A percentile compares a stretch with the other conserved stretches of the same genome.
These are phyloP conservation scores for Myriangium duriaei DNA, from an alignment of 2,329 filamentous ascomycete genomes.

Conservation along the genomic window DNA sequence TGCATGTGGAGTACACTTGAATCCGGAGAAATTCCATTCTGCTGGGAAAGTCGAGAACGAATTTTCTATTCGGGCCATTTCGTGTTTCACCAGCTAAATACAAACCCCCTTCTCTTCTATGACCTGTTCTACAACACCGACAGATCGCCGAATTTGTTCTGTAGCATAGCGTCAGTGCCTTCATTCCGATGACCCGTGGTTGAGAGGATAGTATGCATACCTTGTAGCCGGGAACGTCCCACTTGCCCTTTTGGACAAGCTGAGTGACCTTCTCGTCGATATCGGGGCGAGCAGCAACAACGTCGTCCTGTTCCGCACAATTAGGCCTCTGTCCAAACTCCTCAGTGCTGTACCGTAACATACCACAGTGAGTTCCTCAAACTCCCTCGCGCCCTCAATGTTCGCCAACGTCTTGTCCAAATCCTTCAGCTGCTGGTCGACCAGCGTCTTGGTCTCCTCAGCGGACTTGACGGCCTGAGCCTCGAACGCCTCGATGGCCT, in stretches of 20 bases:
- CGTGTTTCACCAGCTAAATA: conserved; percentile 7
- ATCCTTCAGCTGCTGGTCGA: conserved; percentile 88
- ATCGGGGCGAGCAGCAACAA: conserved; percentile 83
- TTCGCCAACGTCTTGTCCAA: conserved; percentile 91
- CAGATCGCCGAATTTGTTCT: conserved; percentile 99
- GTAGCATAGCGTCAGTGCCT: conserved; percentile 35
- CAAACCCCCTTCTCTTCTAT: conserved; percentile 2
- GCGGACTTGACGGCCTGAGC: conserved; percentile 93
- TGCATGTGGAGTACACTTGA: too few species aligned
- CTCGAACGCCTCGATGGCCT: conserved; percentile 97
- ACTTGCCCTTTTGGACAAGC: conserved; percentile 95
- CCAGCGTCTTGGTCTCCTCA: conserved; percentile 89
- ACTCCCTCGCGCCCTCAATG: conserved; percentile 89
- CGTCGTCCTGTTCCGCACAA: conserved; percentile 58
- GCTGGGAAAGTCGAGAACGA: too few species aligned
- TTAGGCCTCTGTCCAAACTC: conserved; percentile 13
- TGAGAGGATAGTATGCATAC: conserved; percentile 42
- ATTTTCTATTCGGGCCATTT: conserved; percentile 6
- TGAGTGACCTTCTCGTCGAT: conserved; percentile 94
- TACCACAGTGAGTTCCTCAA: conserved; percentile 96
- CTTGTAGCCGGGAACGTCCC: conserved; percentile 98
- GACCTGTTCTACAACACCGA: conserved; percentile 67
- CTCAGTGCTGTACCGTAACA: conserved; percentile 30
- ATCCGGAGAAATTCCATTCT: too few species aligned
- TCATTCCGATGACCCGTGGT: neutral